A percentile compares a stretch with the other conserved stretches of the same genome.
Evolutionary conservation across 306 rosid species (phyloP).

Genomic region (Cucumis cinereus): DNA sequence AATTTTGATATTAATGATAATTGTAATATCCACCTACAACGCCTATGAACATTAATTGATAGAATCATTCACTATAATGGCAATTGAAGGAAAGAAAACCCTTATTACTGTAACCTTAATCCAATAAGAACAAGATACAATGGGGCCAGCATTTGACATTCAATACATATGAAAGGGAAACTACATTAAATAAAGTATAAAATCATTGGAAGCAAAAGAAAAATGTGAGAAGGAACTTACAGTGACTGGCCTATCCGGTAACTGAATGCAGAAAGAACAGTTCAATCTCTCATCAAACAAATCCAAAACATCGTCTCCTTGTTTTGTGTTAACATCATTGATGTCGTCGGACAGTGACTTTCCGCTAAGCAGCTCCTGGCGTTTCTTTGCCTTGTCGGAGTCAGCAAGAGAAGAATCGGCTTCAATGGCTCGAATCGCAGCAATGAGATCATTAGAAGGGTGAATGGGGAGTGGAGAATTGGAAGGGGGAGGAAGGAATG

Average conservation of each 20-base stretch:
- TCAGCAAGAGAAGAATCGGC: conserved; percentile 33
- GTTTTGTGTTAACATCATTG: not conserved
- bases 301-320: conserved; percentile 14
- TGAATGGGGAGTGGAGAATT: not conserved
- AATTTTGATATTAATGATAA: not conserved
- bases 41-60: not conserved
- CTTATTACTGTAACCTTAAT: not conserved
- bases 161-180: not conserved
- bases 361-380: conserved; percentile 44
- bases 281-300: conserved; percentile 29
- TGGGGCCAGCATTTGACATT: not conserved
- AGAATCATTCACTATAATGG: not conserved
- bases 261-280: conserved; percentile 51
- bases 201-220: not conserved
- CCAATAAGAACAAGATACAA: not conserved
- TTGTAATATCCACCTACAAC: not conserved
- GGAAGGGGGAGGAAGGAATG: not conserved
- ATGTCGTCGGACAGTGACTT: conserved; percentile 1
- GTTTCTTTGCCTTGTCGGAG: conserved; percentile 36
- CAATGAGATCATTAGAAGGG: conserved; percentile 14
- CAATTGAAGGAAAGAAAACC: not conserved
- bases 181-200: not conserved
- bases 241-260: conserved; percentile 82
- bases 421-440: conserved; percentile 39
- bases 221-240: conserved; percentile 17